Conservation (phyloP, 2,329 filamentous ascomycete species). For the Colletotrichum aenigma region DNA sequence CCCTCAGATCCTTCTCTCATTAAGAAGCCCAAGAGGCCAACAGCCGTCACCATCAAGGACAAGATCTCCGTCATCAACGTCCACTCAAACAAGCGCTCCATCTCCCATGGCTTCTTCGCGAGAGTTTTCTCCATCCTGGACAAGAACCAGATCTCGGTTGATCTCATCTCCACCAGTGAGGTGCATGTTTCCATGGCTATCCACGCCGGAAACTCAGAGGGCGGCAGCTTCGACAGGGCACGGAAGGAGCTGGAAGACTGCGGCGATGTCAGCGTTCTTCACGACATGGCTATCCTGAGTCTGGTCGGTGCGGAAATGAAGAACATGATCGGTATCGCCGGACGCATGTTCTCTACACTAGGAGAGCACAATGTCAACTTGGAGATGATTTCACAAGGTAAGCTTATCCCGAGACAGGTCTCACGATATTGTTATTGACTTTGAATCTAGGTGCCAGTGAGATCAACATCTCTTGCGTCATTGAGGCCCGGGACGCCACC, state of each 20-base stretch:
- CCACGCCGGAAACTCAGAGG: conserved; percentile 73
- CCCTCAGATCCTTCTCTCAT: conserved; percentile 44
- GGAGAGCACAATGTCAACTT: conserved; percentile 96
- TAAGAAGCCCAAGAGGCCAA: conserved; percentile 74
- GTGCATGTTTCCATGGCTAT: conserved; percentile 98
- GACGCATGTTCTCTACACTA: conserved; percentile 92
- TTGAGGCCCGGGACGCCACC: conserved; percentile 88
- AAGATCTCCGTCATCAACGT: conserved; percentile 97
- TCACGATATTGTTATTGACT: conserved; percentile 54
- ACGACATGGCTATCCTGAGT: conserved; percentile 94
- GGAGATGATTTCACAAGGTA: conserved; percentile 99
- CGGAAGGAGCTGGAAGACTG: conserved; percentile 77
- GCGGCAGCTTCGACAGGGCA: conserved; percentile 68
- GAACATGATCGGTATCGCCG: conserved; percentile 94
- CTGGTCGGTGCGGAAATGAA: conserved; percentile 96
- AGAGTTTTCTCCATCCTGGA: conserved; percentile 93
- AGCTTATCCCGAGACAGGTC: conserved; percentile 25
- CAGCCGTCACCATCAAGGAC: conserved; percentile 95
- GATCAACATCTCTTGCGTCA: conserved; percentile 99
- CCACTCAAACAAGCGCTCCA: conserved; percentile 94
- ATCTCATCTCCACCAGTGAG: conserved; percentile 94
- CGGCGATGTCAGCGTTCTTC: conserved; percentile 88
- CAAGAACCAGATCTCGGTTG: conserved; percentile 84
- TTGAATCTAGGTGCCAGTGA: conserved; percentile 81
- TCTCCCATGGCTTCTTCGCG: conserved; percentile 95